Conservation (phyloP, 371 early-diverging fungal genomes). For the Circinella minor region DNA sequence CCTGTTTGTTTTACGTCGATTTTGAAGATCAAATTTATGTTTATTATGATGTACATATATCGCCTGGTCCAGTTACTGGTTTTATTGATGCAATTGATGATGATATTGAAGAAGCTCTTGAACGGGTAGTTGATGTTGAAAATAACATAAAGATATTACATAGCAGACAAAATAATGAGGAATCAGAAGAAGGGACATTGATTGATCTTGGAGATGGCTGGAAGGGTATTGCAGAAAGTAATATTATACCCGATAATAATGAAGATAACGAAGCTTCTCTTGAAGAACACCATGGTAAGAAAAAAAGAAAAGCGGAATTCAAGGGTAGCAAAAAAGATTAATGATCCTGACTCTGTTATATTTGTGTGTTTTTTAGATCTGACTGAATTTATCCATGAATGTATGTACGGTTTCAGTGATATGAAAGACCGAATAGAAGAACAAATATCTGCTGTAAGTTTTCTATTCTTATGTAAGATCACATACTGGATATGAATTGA, state of each 20-base stretch:
- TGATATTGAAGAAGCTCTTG: slow-evolving; percentile 50
- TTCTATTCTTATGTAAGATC: neutral
- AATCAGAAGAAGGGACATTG: slow-evolving; percentile 17
- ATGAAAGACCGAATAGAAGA: slow-evolving; percentile 46
- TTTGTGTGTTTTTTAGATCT: slow-evolving; percentile 16
- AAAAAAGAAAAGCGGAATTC: too few species aligned
- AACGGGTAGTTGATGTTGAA: slow-evolving; percentile 44
- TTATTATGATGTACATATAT: slow-evolving; percentile 71
- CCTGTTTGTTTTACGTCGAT: slow-evolving; percentile 82
- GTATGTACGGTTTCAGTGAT: slow-evolving; percentile 33
- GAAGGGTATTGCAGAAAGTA: slow-evolving; percentile 38
- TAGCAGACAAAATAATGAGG: slow-evolving; percentile 16
- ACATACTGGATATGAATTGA: neutral
- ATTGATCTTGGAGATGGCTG: slow-evolving; percentile 56
- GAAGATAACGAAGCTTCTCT: neutral
- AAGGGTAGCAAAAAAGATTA: too few species aligned
- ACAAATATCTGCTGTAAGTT: slow-evolving; percentile 26
- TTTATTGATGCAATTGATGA: slow-evolving; percentile 54
- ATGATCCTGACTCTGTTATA: neutral
- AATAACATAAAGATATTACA: slow-evolving; percentile 32
- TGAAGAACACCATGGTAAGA: slow-evolving; percentile 1
- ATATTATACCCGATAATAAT: slow-evolving; percentile 13
- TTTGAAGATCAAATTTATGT: slow-evolving; percentile 85
- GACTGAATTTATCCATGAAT: slow-evolving; percentile 31
- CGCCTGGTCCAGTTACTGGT: slow-evolving; percentile 49